Base-by-base conservation (phyloP, 257 asterid species). In the Ehretia macrophylla region DNA sequence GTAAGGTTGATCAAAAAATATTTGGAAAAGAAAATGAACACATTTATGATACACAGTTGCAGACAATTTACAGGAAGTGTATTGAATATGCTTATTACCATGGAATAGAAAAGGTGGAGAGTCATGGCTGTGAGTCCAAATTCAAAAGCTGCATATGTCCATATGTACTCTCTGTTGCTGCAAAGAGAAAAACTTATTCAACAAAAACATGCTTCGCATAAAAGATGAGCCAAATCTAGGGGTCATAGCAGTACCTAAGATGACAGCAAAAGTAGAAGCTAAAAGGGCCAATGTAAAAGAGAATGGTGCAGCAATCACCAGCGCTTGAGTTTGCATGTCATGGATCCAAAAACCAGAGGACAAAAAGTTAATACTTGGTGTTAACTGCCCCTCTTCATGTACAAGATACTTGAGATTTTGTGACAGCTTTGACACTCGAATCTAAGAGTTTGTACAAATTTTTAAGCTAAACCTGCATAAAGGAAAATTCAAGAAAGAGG, bases 81-180 rank as follows among this genome's bases (percentile, higher is more conserved):
- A 20, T 14, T 14, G 10, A 56, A 56, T 68, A 13, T 66, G 44
- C 88, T 84, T 58, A n/a, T n/a, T n/a, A 92, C 98, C 76, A 75
- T 42, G 10, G 93, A 56, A 70, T 88, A 85, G 65, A 84, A 78
- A 46, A 81, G 27, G 69, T 85, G 82, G 65, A 92, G 84, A 32
- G 69, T 56, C 70, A 80, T 52, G 61, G 93, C 90, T 53, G 83
- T 77, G 39, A 92, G 83, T 0, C 79, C 90, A 65, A 92, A 92
- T 66, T 92, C 95, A 22, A 92, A 76, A 67, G 95, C 93, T 16
- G 95, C 88, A 46, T 76, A 92, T 11, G 93, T 85, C 95, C 95
- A 88, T 73, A 77, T 63, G 68, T 84, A 81, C 78, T 86, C 95
- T 75, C 67, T 81, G 23, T 72, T 32, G 98, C 95, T 92, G 98